A percentile compares a stretch with the other conserved stretches of the same genome.
Evolutionary conservation across 805 yeast species (phyloP).

Genomic region (Vanderwaltozyma polyspora): DNA sequence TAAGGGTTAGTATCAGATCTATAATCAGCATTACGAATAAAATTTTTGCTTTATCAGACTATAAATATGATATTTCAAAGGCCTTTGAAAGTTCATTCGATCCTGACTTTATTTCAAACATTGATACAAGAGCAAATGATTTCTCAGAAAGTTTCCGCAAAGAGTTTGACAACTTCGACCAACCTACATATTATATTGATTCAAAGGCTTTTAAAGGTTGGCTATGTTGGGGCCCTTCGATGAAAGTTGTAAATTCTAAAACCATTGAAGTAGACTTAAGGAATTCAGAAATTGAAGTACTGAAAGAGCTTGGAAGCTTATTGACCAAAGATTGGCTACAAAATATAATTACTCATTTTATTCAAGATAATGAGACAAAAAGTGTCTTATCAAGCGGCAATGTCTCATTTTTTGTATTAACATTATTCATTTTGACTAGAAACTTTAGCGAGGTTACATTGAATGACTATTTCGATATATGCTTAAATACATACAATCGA

Average conservation of each 20-base stretch:
- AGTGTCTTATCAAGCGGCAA: constrained; percentile 57
- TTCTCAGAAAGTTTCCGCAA: constrained; percentile 34
- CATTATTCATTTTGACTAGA: constrained; percentile 39
- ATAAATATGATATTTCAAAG: constrained; percentile 37
- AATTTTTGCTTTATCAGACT: constrained; percentile 33
- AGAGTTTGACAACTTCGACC: constrained; percentile 40
- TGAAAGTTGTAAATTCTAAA: constrained; percentile 30
- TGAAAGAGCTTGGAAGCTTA: constrained; percentile 33
- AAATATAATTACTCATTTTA: constrained; percentile 38
- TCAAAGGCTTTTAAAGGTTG: constrained; percentile 50
- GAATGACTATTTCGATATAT: constrained; percentile 41
- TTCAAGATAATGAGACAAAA: constrained; percentile 57
- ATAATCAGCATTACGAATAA: constrained; percentile 42
- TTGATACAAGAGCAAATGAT: constrained; percentile 34
- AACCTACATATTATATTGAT: constrained; percentile 48
- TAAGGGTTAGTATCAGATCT: constrained; percentile 50
- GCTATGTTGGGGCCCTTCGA: constrained; percentile 58
- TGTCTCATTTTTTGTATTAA: constrained; percentile 43
- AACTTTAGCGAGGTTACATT: constrained; percentile 32
- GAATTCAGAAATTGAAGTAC: constrained; percentile 31
- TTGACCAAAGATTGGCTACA: constrained; percentile 51
- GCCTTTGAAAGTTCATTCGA: constrained; percentile 34
- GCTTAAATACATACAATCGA: constrained; percentile 41
- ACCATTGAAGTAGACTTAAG: constrained; percentile 29
- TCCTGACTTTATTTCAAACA: constrained; percentile 29